phyloP scores from a whole-genome alignment of 768 basidiomycete species.

The Termitomyces sp. region DNA sequence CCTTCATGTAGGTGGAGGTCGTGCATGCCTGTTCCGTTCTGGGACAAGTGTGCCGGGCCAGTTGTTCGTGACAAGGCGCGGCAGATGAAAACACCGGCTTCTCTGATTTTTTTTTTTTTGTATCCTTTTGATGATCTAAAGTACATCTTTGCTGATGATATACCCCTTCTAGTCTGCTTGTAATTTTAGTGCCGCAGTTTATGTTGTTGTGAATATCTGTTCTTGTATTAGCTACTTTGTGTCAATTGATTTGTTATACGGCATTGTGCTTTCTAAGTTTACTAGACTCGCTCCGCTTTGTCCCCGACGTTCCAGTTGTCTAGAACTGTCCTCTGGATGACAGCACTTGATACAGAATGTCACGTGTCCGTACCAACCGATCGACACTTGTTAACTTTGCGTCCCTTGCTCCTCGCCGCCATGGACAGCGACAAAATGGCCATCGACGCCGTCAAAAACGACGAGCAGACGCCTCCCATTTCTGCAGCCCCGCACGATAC shows the following conservation, averaged over 20 bases:
- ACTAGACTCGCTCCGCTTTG: too few relatives aligned
- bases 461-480: not conserved
- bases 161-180: not conserved
- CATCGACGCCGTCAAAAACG: conserved; percentile 6
- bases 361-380: conserved; percentile 12
- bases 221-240: not conserved
- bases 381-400: not conserved
- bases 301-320: too few relatives aligned
- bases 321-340: too few relatives aligned
- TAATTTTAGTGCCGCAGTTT: too few relatives aligned
- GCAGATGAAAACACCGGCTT: conserved; percentile 60
- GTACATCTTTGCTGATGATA: not conserved
- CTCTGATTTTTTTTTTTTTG: conserved; percentile 42
- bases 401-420: conserved; percentile 4
- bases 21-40: conserved; percentile 42
- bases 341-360: not conserved
- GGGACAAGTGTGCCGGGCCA: conserved; percentile 34
- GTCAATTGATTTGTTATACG: not conserved
- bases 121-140: not conserved
- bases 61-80: conserved; percentile 25
- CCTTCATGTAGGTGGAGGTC: conserved; percentile 27
- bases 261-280: not conserved
- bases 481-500: not conserved
- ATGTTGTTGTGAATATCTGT: not conserved
- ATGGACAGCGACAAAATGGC: conserved; percentile 17